phyloP scores from a whole-genome alignment of 257 asterid genomes.

The Plectranthus barbatus region DNA sequence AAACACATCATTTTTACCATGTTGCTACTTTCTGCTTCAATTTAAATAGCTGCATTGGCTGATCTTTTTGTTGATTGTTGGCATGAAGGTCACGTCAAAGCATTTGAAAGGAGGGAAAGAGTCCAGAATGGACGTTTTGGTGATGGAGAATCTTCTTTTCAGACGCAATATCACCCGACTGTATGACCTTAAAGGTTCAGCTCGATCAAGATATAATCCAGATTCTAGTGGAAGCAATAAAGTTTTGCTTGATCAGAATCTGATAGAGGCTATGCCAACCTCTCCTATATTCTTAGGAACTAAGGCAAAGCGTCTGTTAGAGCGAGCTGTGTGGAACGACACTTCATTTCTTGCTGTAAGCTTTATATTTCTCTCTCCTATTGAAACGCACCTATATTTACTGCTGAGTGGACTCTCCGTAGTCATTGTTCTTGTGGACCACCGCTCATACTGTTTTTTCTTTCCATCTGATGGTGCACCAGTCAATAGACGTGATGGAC shows the following conservation, averaged over 20 bases:
- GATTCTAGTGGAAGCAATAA: slow-evolving; percentile 79
- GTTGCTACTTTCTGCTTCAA: slow-evolving; percentile 2
- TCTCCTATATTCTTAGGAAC: slow-evolving; percentile 80
- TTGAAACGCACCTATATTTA: background rate
- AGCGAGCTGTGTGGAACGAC: slow-evolving; percentile 86
- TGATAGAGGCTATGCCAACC: slow-evolving; percentile 76
- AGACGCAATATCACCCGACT: slow-evolving; percentile 53
- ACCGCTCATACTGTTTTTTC: background rate
- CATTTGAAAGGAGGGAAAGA: slow-evolving; percentile 70
- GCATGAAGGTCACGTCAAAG: slow-evolving; percentile 50
- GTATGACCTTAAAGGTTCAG: slow-evolving; percentile 83
- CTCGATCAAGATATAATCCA: slow-evolving; percentile 69
- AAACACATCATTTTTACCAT: background rate
- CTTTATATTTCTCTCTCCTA: slow-evolving; percentile 10
- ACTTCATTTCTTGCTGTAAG: slow-evolving; percentile 85
- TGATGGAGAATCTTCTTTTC: slow-evolving; percentile 82
- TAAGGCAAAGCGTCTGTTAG: slow-evolving; percentile 64
- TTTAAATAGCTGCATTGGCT: slow-evolving; percentile 8
- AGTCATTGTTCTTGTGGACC: too few species aligned
- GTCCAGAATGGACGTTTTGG: slow-evolving; percentile 67
- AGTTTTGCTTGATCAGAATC: slow-evolving; percentile 78
- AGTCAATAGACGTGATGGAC: slow-evolving; percentile 84
- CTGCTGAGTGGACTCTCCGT: too few species aligned
- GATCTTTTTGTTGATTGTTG: slow-evolving; percentile 16
- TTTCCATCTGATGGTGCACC: slow-evolving; percentile 4